Evolutionary conservation across 2,329 filamentous ascomycete genomes (phyloP).

Genomic region (Aspergillus tanneri): DNA sequence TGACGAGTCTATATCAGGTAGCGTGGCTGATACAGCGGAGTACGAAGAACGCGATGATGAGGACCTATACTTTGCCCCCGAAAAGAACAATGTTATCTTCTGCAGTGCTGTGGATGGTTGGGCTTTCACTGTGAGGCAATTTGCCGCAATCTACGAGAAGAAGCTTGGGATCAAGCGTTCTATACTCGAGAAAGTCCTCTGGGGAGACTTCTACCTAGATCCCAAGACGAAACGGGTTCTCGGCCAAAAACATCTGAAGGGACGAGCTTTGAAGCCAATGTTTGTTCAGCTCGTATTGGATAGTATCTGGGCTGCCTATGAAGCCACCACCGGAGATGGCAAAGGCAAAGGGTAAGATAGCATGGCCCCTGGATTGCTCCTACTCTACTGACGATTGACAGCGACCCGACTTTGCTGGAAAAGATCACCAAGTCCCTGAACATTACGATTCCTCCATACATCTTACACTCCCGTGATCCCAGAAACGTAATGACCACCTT

Average conservation of each 20-base stretch:
- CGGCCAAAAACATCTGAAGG: slow-evolving; percentile 87
- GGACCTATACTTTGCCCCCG: slow-evolving; percentile 95
- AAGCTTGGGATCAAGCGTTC: slow-evolving; percentile 92
- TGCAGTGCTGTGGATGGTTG: slow-evolving; percentile 97
- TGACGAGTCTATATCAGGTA: slow-evolving; percentile 52
- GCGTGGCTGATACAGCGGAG: slow-evolving; percentile 50
- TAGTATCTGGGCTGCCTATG: slow-evolving; percentile 93
- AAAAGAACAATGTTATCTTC: slow-evolving; percentile 99
- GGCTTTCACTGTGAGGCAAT: slow-evolving; percentile 96
- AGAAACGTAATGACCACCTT: slow-evolving; percentile 80
- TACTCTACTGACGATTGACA: slow-evolving; percentile 42
- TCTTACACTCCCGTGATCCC: slow-evolving; percentile 79
- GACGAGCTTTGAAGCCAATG: slow-evolving; percentile 87
- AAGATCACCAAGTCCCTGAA: slow-evolving; percentile 93
- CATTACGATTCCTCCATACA: slow-evolving; percentile 78
- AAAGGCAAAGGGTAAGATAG: slow-evolving; percentile 72
- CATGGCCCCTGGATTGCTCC: slow-evolving; percentile 4
- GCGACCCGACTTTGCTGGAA: slow-evolving; percentile 76
- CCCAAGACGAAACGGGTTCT: slow-evolving; percentile 95
- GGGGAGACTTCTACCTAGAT: slow-evolving; percentile 95
- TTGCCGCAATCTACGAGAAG: slow-evolving; percentile 89
- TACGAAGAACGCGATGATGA: slow-evolving; percentile 94
- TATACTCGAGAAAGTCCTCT: slow-evolving; percentile 86
- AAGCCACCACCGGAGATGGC: slow-evolving; percentile 79
- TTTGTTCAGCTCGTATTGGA: slow-evolving; percentile 96